phyloP scores from a whole-genome alignment of 2,329 filamentous ascomycete genomes.

The Rhynchosporium agropyri region DNA sequence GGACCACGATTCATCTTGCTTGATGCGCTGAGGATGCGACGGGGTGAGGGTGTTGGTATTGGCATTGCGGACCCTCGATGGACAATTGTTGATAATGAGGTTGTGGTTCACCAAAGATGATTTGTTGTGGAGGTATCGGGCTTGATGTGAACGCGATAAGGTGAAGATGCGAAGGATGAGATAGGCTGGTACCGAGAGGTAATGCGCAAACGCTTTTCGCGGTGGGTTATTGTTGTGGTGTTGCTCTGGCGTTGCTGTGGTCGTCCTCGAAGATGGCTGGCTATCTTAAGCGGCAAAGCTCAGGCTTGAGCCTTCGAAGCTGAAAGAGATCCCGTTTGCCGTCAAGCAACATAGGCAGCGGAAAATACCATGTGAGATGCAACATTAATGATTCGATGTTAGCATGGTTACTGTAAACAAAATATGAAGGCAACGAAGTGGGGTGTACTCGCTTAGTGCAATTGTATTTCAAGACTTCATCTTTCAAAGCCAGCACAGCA shows the following conservation, averaged over 20 bases:
- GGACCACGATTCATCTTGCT: not conserved
- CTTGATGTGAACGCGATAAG: no score
- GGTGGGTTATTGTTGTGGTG: not conserved
- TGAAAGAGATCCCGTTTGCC: no score
- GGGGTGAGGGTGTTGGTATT: not conserved
- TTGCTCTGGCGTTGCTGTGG: not conserved
- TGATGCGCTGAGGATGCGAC: slow-evolving; percentile 1
- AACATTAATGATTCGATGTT: not conserved
- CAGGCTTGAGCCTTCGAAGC: no score
- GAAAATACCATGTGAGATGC: no score
- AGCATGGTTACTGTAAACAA: not conserved
- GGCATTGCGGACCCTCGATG: not conserved
- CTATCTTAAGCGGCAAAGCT: no score
- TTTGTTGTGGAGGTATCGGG: not conserved
- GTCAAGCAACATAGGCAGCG: no score
- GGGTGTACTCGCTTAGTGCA: not conserved
- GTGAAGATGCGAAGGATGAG: not conserved
- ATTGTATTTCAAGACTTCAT: not conserved
- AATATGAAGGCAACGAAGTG: not conserved
- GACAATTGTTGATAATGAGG: not conserved
- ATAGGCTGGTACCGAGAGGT: not conserved
- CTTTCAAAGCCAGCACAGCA: not conserved
- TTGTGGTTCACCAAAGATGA: not conserved
- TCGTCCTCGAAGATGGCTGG: no score
- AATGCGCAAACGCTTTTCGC: not conserved